Base-by-base conservation (phyloP, 106 monocot genomes). In the Posidonia australis region DNA sequence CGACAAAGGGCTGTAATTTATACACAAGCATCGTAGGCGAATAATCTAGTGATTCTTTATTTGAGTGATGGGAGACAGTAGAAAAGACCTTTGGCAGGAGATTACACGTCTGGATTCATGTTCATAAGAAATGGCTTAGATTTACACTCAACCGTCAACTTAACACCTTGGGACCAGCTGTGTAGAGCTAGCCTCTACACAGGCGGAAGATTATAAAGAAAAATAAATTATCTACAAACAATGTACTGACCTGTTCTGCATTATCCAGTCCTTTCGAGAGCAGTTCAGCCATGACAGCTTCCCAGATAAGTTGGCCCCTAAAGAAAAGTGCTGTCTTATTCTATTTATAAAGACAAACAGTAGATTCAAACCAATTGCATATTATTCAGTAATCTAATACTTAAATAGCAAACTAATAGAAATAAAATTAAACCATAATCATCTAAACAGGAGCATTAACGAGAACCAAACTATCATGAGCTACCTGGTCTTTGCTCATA, bases 251-350 rank as follows among this genome's bases (percentile, higher is more conserved):
- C 87, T 85, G 79, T 66, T 82, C 86, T 64, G 96, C 90, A 68
- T 78, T 75, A 58, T 58, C 68, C 45, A 96, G 77, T 72, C 90
- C 96, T 62, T 74, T 66, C 1, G 51, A 47, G 52, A 85, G 60
- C 28, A 96, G 96, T 45, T 87, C 87, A 69, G 63, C 62, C 82
- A 96, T 85, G 44, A 81, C 49, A 68, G 77, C 87, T 77, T 90
- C 71, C 96, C 90, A 90, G 66, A 96, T 81, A 54, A 66, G 71
- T 56, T 81, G 78, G 49, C 96, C 96, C 78, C 87, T 84, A 73
- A 96, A 96, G 60, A 78, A 87, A 14, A 90, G 72, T 29, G 49
- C 77, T 58, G 71, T 72, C 43, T 76, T 78, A 70, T 80, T 80
- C 96, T 96, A 59, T 14, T 51, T 19, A 32, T 51, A 2, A 47